Evolutionary conservation across 345 rosid genomes (phyloP).

Genomic region (Adansonia digitata): DNA sequence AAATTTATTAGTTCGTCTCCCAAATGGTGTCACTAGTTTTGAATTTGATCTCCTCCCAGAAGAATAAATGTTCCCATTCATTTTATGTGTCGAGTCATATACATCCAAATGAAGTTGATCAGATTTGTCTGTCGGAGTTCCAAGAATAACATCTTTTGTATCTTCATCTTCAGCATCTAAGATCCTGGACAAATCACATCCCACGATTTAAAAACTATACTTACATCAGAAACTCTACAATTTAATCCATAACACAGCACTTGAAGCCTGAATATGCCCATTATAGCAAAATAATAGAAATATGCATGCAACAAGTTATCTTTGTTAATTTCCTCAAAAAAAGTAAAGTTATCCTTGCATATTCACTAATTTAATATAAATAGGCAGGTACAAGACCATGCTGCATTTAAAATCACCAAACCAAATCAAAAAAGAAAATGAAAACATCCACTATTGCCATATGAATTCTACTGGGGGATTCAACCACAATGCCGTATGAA

Average conservation of each 20-base stretch:
- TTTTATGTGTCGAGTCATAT: constrained; percentile 35
- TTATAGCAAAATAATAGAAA: background rate
- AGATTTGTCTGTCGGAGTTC: constrained; percentile 62
- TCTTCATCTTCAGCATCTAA: constrained; percentile 58
- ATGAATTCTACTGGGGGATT: background rate
- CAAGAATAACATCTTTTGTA: constrained; percentile 35
- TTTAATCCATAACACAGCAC: background rate
- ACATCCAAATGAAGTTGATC: constrained; percentile 34
- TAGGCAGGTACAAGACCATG: background rate
- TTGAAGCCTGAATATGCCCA: background rate
- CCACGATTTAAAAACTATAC: background rate
- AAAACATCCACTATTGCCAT: background rate
- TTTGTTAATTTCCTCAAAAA: background rate
- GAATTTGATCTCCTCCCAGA: constrained; percentile 51
- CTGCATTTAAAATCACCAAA: background rate
- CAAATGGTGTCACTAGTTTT: constrained; percentile 73
- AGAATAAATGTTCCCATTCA: constrained; percentile 53
- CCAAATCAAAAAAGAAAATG: background rate
- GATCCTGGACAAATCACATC: constrained; percentile 37
- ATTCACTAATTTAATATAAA: background rate
- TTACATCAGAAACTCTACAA: background rate
- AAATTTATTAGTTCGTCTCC: constrained; percentile 59
- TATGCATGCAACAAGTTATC: background rate
- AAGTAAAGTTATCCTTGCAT: background rate
- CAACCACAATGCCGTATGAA: background rate